Percentiles rank a stretch among this genome's conserved stretches.
Evolutionary conservation across 768 basidiomycete genomes (phyloP).

Genomic region (Termitomyces sp.): DNA sequence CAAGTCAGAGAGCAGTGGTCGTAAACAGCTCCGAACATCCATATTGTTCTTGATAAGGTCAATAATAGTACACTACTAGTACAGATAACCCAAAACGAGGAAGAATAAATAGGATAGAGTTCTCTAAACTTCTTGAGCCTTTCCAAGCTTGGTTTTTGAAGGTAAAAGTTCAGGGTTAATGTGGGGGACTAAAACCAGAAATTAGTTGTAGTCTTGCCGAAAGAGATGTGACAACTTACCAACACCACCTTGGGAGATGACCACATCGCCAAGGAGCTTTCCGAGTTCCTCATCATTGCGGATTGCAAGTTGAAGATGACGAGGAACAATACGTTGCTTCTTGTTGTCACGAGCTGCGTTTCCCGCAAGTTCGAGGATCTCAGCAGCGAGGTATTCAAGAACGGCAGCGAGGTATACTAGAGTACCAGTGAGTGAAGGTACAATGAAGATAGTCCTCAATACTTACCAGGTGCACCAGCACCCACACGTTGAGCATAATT

Average conservation of each 20-base stretch:
- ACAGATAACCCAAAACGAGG: slow-evolving; percentile 5
- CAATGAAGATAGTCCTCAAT: not conserved
- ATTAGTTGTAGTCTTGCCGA: not conserved
- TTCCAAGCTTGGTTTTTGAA: slow-evolving; percentile 31
- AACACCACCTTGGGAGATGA: slow-evolving; percentile 90
- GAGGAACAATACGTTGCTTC: slow-evolving; percentile 84
- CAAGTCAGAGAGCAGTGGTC: not conserved
- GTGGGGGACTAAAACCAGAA: slow-evolving; percentile 21
- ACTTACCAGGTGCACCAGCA: slow-evolving; percentile 65
- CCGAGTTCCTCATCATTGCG: slow-evolving; percentile 80
- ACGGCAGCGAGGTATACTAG: slow-evolving; percentile 78
- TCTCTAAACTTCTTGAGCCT: slow-evolving; percentile 21
- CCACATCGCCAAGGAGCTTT: slow-evolving; percentile 78
- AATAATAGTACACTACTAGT: slow-evolving; percentile 14
- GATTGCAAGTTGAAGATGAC: slow-evolving; percentile 82
- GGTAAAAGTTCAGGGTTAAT: slow-evolving; percentile 35
- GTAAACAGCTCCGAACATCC: too few relatives aligned
- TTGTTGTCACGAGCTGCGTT: slow-evolving; percentile 69
- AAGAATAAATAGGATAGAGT: not conserved
- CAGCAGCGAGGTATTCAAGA: slow-evolving; percentile 78
- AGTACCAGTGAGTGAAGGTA: not conserved
- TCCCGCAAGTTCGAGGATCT: slow-evolving; percentile 81
- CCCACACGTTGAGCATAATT: slow-evolving; percentile 78
- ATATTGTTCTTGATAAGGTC: slow-evolving; percentile 1
- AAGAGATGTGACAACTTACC: slow-evolving; percentile 22